Conservation (phyloP, 2,329 filamentous ascomycete species). For the Ceratocystis destructans region DNA sequence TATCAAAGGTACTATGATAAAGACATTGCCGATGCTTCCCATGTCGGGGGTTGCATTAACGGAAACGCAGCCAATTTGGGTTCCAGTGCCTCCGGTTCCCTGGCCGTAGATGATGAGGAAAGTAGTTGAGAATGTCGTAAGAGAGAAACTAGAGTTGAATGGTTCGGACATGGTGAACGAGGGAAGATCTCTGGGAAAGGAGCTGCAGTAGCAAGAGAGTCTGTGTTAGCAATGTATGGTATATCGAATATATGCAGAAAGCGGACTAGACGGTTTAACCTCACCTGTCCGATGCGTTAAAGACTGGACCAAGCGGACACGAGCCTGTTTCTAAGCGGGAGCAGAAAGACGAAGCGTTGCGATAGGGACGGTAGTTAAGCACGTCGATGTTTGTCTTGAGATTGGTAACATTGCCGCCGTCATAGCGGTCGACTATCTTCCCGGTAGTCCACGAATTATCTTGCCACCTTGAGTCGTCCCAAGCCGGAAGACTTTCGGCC, state of each 20-base stretch:
- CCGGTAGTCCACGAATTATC: constrained; percentile 48
- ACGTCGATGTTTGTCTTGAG: constrained; percentile 59
- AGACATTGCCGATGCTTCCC: constrained; percentile 51
- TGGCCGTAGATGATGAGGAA: constrained; percentile 68
- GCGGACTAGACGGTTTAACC: constrained; percentile 19
- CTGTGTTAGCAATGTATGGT: not conserved
- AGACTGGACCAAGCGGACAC: constrained; percentile 67
- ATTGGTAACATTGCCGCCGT: constrained; percentile 46
- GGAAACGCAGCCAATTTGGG: constrained; percentile 62
- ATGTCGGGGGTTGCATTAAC: constrained; percentile 75
- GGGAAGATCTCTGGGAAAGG: constrained; percentile 40
- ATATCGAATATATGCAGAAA: not conserved
- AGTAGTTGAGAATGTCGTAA: constrained; percentile 64
- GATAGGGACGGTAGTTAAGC: constrained; percentile 60
- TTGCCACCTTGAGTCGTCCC: constrained; percentile 46
- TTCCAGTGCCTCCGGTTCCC: constrained; percentile 34
- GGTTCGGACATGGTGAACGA: constrained; percentile 61
- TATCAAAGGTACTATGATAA: constrained; percentile 63
- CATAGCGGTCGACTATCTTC: constrained; percentile 56
- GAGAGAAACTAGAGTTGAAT: constrained; percentile 71
- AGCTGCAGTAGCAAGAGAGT: constrained; percentile 22
- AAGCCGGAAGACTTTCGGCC: constrained; percentile 43
- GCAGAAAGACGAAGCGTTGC: constrained; percentile 51
- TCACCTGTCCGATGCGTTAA: constrained; percentile 36
- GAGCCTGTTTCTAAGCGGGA: constrained; percentile 41